Evolutionary conservation across 768 basidiomycete genomes (phyloP), one percentile per base, ranked within the genome.

Genomic region (Epithele typhae): DNA sequence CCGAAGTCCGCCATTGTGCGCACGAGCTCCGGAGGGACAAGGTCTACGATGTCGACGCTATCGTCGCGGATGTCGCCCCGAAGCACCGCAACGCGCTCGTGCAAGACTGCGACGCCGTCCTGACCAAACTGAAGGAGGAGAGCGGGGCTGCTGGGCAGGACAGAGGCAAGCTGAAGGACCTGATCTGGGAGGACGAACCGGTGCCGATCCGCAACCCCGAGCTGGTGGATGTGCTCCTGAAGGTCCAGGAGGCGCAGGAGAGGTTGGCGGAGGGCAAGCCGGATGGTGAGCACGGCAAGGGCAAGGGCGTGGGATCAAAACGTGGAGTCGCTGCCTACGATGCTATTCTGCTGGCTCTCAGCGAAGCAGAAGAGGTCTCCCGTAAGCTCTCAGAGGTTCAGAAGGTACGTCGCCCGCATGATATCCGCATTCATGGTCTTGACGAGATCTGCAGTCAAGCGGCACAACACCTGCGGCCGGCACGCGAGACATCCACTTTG

Each of bases 141-240:
- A 68, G 57, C 24, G 58, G 54, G n/a, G 66, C 57, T 3, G 61
- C 58, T 8, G 68, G 66, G 40, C 71, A 61, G 9, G 72, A 65
- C 23, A 74, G 72, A 60, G 78, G 74, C 61, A 80, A 73, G 61
- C 69, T 95, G 46, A 69, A 68, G 41, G 67, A 74, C 41, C 66
- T 92, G 27, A 53, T 71, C 2, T 96, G 92, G 90, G 92, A 92
- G 51, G 91, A 80, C 5, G 76, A 85, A 55, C 78, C 79, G 0
- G 80, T 98, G 5, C 90, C 92, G 15, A 76, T 96, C 37, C 78
- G 94, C 44, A 92, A 87, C 58, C 91, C 92, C 0, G 93, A 98
- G 65, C 70, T 97, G 47, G 94, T 96, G 38, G 88, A 86, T 58
- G 87, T 89, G 24, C 68, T 96, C 45, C 66, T 91, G 52, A 86